A percentile compares a stretch with the other conserved stretches of the same genome.
Evolutionary conservation across 768 basidiomycete species (phyloP).

Genomic region (Podaxis sp.): DNA sequence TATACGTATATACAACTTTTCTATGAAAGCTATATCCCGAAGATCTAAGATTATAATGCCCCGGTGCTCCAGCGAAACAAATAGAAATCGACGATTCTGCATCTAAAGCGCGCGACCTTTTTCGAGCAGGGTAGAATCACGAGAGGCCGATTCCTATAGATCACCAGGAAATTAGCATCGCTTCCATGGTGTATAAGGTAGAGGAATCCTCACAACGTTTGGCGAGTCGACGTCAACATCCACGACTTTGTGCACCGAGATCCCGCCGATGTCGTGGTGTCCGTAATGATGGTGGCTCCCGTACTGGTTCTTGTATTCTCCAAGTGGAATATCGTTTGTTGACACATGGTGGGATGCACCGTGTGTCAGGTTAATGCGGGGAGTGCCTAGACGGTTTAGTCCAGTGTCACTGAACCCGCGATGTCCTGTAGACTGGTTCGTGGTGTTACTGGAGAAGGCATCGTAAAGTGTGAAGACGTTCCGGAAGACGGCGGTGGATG

Average conservation of each 20-base stretch:
- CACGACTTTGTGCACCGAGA: conserved; percentile 23
- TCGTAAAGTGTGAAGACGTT: conserved; percentile 35
- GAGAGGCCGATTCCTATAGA: background rate
- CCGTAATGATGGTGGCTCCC: background rate
- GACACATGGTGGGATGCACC: background rate
- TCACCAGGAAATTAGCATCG: background rate
- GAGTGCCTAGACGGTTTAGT: conserved; percentile 1
- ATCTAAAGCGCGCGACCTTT: background rate
- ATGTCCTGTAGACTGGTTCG: conserved; percentile 3
- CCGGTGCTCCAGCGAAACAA: background rate
- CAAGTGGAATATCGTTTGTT: conserved; percentile 22
- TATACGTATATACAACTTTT: background rate
- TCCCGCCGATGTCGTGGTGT: conserved; percentile 2
- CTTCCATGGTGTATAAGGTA: background rate
- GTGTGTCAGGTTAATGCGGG: conserved; percentile 11
- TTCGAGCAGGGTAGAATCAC: background rate
- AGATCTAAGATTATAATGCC: background rate
- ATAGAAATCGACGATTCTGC: background rate
- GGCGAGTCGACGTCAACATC: conserved; percentile 21
- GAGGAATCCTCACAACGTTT: conserved; percentile 10
- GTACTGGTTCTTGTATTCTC: conserved; percentile 21
- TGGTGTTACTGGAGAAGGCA: conserved; percentile 24
- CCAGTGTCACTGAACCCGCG: background rate
- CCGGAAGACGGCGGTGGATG: conserved; percentile 34
- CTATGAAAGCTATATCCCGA: background rate